A percentile compares a stretch with the other conserved stretches of the same genome.
phyloP scores from a whole-genome alignment of 331 rosid species.

The Prunus yedoensis region DNA sequence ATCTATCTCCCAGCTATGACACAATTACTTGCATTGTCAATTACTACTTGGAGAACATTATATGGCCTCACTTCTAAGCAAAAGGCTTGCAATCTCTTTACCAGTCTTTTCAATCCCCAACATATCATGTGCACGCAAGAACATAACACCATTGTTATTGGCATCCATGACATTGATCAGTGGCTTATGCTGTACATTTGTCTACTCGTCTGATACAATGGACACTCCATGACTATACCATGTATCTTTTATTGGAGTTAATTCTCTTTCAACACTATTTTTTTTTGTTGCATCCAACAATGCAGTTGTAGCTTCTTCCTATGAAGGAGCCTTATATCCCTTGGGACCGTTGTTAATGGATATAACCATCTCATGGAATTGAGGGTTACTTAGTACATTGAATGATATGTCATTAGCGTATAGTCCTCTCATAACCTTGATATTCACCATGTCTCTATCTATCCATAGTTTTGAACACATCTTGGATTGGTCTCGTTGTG shows the following conservation, averaged over 20 bases:
- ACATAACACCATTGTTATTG: neutral
- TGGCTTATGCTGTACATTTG: neutral
- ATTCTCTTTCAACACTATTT: neutral
- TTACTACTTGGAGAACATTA: no score
- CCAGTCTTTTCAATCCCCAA: no score
- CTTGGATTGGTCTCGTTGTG: no score
- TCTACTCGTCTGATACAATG: slow-evolving; percentile 6
- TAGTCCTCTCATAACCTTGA: no score
- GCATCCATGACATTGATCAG: neutral
- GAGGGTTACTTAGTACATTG: neutral
- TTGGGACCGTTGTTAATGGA: slow-evolving; percentile 5
- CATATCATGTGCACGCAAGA: neutral
- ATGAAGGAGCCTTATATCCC: slow-evolving; percentile 9
- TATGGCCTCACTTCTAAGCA: no score
- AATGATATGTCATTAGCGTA: no score
- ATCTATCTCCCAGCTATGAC: no score
- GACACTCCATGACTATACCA: neutral
- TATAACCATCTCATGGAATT: slow-evolving; percentile 5
- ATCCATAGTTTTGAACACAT: no score
- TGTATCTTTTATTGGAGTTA: slow-evolving; percentile 10
- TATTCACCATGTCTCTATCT: no score
- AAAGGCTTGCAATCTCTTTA: no score
- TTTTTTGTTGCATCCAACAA: slow-evolving; percentile 9
- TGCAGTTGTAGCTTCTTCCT: slow-evolving; percentile 3
- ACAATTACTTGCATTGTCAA: no score